Conservation (phyloP, 306 rosid genomes). For the Prinsepia uniflora region DNA sequence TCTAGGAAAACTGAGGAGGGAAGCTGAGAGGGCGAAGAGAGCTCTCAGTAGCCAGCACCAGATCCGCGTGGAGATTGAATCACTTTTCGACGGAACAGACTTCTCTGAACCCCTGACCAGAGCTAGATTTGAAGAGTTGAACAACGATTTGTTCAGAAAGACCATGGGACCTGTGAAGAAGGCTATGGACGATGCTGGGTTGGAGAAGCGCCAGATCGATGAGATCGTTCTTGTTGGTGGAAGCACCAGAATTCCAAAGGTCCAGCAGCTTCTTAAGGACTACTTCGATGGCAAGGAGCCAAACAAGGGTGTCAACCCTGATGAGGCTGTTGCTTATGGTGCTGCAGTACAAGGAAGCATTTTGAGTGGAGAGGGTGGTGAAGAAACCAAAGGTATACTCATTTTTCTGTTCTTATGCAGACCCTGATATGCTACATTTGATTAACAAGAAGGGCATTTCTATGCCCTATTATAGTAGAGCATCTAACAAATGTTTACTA, state of each 20-base stretch:
- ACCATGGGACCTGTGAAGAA: constrained; percentile 99
- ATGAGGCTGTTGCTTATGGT: constrained; percentile 97
- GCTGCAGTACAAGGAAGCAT: constrained; percentile 99
- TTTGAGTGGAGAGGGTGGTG: constrained; percentile 99
- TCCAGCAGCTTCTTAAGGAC: constrained; percentile 86
- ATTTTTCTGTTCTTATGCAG: neutral
- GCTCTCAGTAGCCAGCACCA: constrained; percentile 99
- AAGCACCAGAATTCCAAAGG: constrained; percentile 96
- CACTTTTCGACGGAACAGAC: constrained; percentile 85
- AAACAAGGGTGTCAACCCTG: constrained; percentile 98
- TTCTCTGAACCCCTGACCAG: constrained; percentile 90
- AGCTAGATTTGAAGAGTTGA: constrained; percentile 93
- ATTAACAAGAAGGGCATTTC: no score
- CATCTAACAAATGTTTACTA: neutral
- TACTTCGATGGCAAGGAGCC: constrained; percentile 97
- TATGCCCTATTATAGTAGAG: neutral
- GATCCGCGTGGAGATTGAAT: constrained; percentile 94
- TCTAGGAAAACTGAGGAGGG: constrained; percentile 92
- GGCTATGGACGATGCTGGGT: constrained; percentile 98
- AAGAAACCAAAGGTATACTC: constrained; percentile 78
- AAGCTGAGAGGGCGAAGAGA: constrained; percentile 94
- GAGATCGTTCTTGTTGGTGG: constrained; percentile 98
- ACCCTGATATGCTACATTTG: neutral
- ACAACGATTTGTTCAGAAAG: constrained; percentile 94
- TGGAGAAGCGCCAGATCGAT: constrained; percentile 79